Evolutionary conservation across 2,329 filamentous ascomycete genomes (phyloP).

Genomic region (Didymella sp.): DNA sequence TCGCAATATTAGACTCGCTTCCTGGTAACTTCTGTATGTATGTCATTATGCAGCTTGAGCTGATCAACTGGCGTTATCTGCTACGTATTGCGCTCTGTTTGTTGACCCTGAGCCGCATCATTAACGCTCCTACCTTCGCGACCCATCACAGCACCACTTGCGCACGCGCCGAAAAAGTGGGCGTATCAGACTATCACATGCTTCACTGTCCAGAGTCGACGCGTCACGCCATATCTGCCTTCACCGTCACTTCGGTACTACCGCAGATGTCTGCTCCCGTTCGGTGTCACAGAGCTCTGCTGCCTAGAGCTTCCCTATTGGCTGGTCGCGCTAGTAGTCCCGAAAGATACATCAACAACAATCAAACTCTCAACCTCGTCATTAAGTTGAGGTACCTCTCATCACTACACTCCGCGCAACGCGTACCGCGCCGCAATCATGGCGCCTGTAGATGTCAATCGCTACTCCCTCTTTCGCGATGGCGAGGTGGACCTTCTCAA

Average conservation of each 20-base stretch:
- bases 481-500: conserved; percentile 18
- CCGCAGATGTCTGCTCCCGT: conserved; percentile 12
- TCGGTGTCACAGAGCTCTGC: conserved; percentile 10
- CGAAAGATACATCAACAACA: conserved; percentile 2
- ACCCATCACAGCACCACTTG: neutral
- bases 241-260: conserved; percentile 14
- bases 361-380: neutral
- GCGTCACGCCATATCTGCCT: conserved; percentile 4
- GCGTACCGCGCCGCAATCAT: conserved; percentile 15
- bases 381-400: neutral
- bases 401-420: neutral
- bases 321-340: neutral
- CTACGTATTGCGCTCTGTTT: neutral
- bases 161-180: neutral
- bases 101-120: neutral
- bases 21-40: no score
- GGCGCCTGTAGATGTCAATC: conserved; percentile 28
- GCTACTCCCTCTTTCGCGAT: conserved; percentile 35
- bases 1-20: no score
- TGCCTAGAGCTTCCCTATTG: conserved; percentile 10
- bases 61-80: no score
- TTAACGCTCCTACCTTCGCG: neutral
- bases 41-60: no score
- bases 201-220: neutral
- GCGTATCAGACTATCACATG: neutral